Percentiles rank a stretch among this genome's conserved stretches.
These are phyloP conservation scores for Byssothecium circinans DNA, from an alignment of 2,329 filamentous ascomycete species.

Conservation along the genomic window DNA sequence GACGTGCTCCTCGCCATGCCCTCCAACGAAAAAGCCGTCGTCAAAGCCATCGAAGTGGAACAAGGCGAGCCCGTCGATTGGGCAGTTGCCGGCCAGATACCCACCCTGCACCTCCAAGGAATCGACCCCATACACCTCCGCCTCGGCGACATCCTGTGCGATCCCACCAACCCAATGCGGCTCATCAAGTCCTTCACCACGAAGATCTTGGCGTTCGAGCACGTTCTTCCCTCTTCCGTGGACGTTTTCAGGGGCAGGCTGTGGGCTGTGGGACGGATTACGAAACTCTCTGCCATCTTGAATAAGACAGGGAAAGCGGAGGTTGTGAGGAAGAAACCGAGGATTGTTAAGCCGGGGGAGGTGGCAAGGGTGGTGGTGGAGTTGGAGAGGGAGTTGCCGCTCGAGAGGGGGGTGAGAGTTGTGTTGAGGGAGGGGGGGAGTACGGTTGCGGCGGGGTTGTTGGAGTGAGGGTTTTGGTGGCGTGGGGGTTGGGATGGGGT, in stretches of 20 bases:
- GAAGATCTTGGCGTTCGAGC: constrained; percentile 87
- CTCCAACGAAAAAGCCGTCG: constrained; percentile 74
- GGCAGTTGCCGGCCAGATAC: constrained; percentile 90
- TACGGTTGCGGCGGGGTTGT: constrained; percentile 82
- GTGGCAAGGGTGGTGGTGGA: constrained; percentile 78
- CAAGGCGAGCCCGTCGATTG: constrained; percentile 70
- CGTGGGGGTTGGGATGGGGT: too few relatives aligned
- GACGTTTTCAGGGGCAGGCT: constrained; percentile 86
- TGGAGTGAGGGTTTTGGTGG: constrained; percentile 66
- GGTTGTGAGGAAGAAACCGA: constrained; percentile 79
- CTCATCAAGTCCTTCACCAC: constrained; percentile 75
- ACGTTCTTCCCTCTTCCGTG: constrained; percentile 83
- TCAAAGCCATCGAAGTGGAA: constrained; percentile 81
- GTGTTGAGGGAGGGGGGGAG: constrained; percentile 78
- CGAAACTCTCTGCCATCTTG: constrained; percentile 69
- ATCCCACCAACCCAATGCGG: constrained; percentile 65
- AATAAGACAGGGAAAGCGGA: constrained; percentile 73
- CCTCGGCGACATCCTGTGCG: constrained; percentile 83
- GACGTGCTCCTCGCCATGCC: constrained; percentile 80
- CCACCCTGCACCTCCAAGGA: constrained; percentile 78
- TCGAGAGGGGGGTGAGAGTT: constrained; percentile 79
- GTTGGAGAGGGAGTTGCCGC: constrained; percentile 70
- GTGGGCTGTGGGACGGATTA: constrained; percentile 75
- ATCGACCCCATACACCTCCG: constrained; percentile 80
- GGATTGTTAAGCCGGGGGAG: constrained; percentile 76